Conservation (phyloP, 306 rosid species). For the Lathyrus sativus region DNA sequence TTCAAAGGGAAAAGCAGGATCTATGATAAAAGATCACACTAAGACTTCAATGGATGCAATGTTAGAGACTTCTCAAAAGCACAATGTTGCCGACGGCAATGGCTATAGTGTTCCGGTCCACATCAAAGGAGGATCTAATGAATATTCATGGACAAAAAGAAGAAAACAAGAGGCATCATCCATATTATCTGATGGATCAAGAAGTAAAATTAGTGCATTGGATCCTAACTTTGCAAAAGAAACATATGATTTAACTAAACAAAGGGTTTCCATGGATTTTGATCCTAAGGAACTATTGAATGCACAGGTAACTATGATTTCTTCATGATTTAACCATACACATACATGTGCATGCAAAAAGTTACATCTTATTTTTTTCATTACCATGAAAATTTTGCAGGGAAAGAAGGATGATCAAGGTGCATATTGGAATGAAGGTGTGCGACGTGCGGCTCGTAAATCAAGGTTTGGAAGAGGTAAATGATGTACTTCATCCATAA, state of each 20-base stretch:
- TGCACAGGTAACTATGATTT: slow-evolving; percentile 42
- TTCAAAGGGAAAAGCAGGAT: slow-evolving; percentile 44
- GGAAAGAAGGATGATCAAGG: slow-evolving; percentile 42
- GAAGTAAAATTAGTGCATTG: slow-evolving; percentile 80
- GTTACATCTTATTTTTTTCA: slow-evolving; percentile 17
- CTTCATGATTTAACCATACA: background rate
- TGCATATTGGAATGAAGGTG: slow-evolving; percentile 52
- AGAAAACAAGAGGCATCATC: slow-evolving; percentile 66
- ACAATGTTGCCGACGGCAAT: slow-evolving; percentile 37
- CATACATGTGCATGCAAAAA: slow-evolving; percentile 1
- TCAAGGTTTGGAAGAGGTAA: slow-evolving; percentile 92
- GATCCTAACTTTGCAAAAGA: slow-evolving; percentile 77
- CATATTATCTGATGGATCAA: slow-evolving; percentile 76
- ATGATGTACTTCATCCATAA: background rate
- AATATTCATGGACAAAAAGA: slow-evolving; percentile 70
- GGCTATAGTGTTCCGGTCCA: slow-evolving; percentile 56
- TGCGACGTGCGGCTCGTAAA: slow-evolving; percentile 55
- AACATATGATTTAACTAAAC: slow-evolving; percentile 49
- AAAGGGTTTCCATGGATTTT: slow-evolving; percentile 43
- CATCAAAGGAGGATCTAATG: slow-evolving; percentile 61
- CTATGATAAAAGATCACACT: slow-evolving; percentile 40
- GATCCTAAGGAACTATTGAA: slow-evolving; percentile 37
- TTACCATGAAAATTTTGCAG: slow-evolving; percentile 37
- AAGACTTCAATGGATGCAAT: slow-evolving; percentile 52
- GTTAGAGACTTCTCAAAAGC: slow-evolving; percentile 54